phyloP scores from a whole-genome alignment of 768 basidiomycete genomes.

The Auricularia auricula-judae region DNA sequence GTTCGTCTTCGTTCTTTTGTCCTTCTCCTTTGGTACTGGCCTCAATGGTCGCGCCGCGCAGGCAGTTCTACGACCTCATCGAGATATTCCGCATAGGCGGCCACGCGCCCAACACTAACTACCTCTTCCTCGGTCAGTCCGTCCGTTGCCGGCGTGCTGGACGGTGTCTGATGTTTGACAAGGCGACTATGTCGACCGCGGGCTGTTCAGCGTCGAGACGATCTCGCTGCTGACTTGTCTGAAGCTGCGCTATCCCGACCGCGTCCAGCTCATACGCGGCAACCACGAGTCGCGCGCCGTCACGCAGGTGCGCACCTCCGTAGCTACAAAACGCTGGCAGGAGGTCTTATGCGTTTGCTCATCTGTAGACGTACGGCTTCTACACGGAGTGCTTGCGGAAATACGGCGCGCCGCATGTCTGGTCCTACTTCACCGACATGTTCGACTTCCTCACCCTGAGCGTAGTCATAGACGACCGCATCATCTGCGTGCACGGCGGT shows the following conservation, averaged over 20 bases:
- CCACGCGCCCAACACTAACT: constrained; percentile 92
- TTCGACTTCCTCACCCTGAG: constrained; percentile 97
- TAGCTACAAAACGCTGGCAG: constrained; percentile 4
- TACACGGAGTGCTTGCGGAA: constrained; percentile 97
- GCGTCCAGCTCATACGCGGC: constrained; percentile 92
- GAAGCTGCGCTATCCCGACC: constrained; percentile 92
- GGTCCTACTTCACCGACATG: constrained; percentile 99
- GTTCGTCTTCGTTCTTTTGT: no score
- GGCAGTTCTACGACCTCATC: constrained; percentile 98
- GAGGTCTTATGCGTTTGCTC: no score
- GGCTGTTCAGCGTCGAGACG: constrained; percentile 95
- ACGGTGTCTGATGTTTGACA: background rate
- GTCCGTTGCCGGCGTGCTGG: background rate
- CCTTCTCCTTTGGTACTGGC: no score
- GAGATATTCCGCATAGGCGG: constrained; percentile 99
- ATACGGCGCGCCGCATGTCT: constrained; percentile 90
- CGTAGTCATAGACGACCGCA: constrained; percentile 96
- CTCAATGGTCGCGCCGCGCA: constrained; percentile 34
- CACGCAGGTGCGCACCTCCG: constrained; percentile 69
- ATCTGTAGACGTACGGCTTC: constrained; percentile 85
- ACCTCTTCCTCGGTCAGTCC: constrained; percentile 85
- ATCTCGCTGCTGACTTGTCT: constrained; percentile 95
- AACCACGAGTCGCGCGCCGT: constrained; percentile 98
- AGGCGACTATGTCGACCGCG: constrained; percentile 99
- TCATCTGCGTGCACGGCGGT: constrained; percentile 99